Conservation (phyloP, 106 monocot genomes). For the Cymbidium sinense region DNA sequence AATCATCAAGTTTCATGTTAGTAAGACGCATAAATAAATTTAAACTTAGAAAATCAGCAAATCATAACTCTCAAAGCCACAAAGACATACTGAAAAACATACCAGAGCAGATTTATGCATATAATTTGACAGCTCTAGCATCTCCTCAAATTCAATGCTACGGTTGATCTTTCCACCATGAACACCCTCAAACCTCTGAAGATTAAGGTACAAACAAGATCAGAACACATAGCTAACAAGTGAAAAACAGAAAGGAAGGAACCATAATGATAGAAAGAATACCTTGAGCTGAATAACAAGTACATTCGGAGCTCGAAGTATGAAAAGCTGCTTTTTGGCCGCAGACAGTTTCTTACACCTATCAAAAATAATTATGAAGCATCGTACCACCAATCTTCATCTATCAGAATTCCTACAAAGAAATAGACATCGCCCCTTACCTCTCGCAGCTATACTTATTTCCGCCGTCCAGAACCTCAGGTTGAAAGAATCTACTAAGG, state of each 20-base stretch:
- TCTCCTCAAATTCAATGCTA: constrained; percentile 85
- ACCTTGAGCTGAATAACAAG: constrained; percentile 98
- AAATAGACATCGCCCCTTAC: constrained; percentile 26
- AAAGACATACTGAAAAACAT: constrained; percentile 8
- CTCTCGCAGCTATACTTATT: constrained; percentile 86
- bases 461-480: constrained; percentile 70
- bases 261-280: constrained; percentile 4
- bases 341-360: constrained; percentile 86
- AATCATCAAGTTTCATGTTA: not conserved
- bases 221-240: not conserved
- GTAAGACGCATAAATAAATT: not conserved
- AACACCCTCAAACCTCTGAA: constrained; percentile 87
- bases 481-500: constrained; percentile 66
- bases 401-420: not conserved
- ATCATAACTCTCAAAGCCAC: not conserved
- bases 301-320: constrained; percentile 81
- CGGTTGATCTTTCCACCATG: constrained; percentile 80
- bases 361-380: constrained; percentile 2
- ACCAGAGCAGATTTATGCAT: constrained; percentile 71
- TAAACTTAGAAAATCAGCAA: not conserved
- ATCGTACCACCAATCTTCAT: not conserved
- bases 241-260: constrained; percentile 5
- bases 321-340: constrained; percentile 86
- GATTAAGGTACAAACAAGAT: constrained; percentile 3
- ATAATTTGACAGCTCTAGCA: constrained; percentile 59